A percentile compares a stretch with the other conserved stretches of the same genome.
Evolutionary conservation across 805 yeast genomes (phyloP).

Genomic region (Lipomyces yamanashiensis): DNA sequence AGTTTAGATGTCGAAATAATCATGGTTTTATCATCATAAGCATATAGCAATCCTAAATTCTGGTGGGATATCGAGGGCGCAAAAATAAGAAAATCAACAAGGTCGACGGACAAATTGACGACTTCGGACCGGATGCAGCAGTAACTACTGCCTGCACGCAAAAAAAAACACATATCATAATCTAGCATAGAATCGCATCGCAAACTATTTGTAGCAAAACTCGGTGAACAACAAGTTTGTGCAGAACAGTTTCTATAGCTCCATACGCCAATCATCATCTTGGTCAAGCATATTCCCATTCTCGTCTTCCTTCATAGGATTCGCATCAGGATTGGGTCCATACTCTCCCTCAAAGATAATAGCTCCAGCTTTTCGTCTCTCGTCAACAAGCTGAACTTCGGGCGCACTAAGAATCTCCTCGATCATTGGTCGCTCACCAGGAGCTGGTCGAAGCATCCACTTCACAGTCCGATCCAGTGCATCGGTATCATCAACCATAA

Average conservation of each 20-base stretch:
- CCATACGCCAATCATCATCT: conserved; percentile 41
- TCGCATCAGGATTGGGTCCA: conserved; percentile 70
- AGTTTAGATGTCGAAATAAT: too few relatives aligned
- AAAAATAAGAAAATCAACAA: too few relatives aligned
- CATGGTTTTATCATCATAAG: too few relatives aligned
- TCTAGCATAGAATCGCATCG: background rate
- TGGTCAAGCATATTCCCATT: conserved; percentile 28
- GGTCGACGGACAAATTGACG: too few relatives aligned
- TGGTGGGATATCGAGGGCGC: too few relatives aligned
- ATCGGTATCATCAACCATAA: conserved; percentile 65
- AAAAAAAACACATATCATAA: background rate
- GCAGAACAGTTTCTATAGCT: conserved; percentile 7
- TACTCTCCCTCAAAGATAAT: conserved; percentile 93
- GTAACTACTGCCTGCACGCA: too few relatives aligned
- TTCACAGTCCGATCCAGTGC: conserved; percentile 74
- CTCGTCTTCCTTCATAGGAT: conserved; percentile 4
- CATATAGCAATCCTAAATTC: too few relatives aligned
- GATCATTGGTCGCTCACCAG: conserved; percentile 80
- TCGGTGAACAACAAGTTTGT: background rate
- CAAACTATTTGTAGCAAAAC: too few relatives aligned
- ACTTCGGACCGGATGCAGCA: too few relatives aligned
- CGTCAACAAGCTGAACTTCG: conserved; percentile 79
- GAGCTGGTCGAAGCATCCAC: conserved; percentile 89
- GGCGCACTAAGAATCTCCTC: conserved; percentile 66
- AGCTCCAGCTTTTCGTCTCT: conserved; percentile 86